Conservation (phyloP, 2,329 filamentous ascomycete genomes). For the Endocalyx cinctus region DNA sequence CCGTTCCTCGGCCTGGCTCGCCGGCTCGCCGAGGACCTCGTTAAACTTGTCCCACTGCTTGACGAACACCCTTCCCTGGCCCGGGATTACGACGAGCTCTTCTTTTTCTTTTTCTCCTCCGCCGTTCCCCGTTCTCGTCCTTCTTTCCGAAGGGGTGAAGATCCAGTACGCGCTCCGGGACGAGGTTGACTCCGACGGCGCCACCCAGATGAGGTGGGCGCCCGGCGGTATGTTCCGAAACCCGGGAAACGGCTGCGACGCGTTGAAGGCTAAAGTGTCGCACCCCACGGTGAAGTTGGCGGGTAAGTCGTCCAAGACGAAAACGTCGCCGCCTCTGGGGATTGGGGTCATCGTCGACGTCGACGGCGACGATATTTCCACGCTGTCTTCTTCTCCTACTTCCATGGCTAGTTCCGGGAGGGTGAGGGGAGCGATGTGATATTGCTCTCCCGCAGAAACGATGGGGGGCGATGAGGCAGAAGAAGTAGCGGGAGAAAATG, state of each 20-base stretch:
- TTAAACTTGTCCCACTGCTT: constrained; percentile 46
- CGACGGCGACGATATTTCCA: too few species aligned
- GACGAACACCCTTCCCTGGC: constrained; percentile 27
- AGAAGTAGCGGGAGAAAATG: constrained; percentile 6
- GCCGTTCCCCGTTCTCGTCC: too few species aligned
- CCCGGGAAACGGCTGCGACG: constrained; percentile 42
- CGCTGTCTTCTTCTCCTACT: too few species aligned
- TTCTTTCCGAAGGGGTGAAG: constrained; percentile 33
- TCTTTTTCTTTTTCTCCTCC: too few species aligned
- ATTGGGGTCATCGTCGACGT: constrained; percentile 23
- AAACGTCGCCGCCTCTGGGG: constrained; percentile 41
- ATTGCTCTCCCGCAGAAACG: too few species aligned
- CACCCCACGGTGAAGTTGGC: constrained; percentile 48
- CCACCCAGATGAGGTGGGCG: constrained; percentile 56
- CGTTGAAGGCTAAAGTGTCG: constrained; percentile 46
- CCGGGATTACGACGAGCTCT: constrained; percentile 19
- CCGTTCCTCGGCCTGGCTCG: constrained; percentile 38
- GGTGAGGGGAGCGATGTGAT: constrained; percentile 14
- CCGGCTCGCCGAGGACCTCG: constrained; percentile 48
- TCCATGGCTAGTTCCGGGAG: constrained; percentile 13
- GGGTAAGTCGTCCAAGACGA: constrained; percentile 50
- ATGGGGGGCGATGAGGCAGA: constrained; percentile 7
- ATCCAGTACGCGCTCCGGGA: constrained; percentile 57
- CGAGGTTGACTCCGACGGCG: constrained; percentile 42
- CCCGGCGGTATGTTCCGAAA: constrained; percentile 52